These are phyloP conservation scores for Solanum medicagineum DNA, from an alignment of 257 asterid species.

Conservation along the genomic window DNA sequence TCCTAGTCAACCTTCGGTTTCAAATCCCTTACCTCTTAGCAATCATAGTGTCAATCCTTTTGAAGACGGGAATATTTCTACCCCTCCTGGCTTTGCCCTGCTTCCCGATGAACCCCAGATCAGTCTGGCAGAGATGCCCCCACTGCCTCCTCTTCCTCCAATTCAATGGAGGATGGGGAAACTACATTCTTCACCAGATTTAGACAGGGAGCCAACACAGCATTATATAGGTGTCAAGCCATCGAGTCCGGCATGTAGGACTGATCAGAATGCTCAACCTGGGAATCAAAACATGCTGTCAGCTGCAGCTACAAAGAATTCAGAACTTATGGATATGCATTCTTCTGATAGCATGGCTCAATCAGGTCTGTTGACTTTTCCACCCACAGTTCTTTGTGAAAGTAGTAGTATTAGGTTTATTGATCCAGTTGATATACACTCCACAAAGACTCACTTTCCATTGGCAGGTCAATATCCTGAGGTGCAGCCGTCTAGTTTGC, in stretches of 20 bases:
- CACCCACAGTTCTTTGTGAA: neutral
- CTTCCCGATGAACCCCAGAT: conserved; percentile 22
- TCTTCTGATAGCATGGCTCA: neutral
- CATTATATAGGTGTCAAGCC: neutral
- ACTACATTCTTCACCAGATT: conserved; percentile 28
- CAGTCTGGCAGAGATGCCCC: conserved; percentile 48
- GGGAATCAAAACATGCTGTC: neutral
- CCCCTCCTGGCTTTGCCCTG: conserved; percentile 16
- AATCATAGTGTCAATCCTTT: conserved; percentile 13
- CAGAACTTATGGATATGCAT: conserved; percentile 1
- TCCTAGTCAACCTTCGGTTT: conserved; percentile 16
- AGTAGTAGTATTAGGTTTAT: neutral
- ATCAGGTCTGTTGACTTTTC: conserved; percentile 3
- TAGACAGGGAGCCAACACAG: conserved; percentile 14
- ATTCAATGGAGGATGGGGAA: conserved; percentile 83
- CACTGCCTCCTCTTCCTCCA: conserved; percentile 97
- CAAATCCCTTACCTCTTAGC: conserved; percentile 16
- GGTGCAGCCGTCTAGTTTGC: conserved; percentile 2
- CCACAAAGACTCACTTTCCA: neutral
- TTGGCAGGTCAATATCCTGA: conserved; percentile 10
- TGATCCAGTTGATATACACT: neutral
- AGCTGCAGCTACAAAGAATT: neutral
- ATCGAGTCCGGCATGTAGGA: neutral
- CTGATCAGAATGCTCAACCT: conserved; percentile 8
- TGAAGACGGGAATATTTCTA: conserved; percentile 15